These are phyloP conservation scores for Wallacemonas rigidus DNA, from an alignment of 208 protist genomes.

Conservation along the genomic window DNA sequence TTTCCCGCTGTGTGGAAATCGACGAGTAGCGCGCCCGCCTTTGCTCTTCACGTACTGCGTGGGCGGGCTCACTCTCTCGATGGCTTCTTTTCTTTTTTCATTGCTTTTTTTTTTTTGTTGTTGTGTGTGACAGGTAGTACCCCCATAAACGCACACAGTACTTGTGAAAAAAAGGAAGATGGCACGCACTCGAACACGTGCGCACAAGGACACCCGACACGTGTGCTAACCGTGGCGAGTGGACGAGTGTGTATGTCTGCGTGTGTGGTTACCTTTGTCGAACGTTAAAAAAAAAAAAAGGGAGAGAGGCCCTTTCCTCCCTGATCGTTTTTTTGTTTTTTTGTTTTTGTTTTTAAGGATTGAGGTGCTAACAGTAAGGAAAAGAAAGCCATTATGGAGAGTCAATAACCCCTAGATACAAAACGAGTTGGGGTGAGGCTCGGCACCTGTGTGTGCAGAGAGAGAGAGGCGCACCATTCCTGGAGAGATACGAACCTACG, in stretches of 20 bases:
- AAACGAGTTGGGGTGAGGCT: no score
- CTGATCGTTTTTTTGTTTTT: conserved; percentile 13
- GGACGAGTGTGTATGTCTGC: background rate
- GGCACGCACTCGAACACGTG: background rate
- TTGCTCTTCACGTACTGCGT: background rate
- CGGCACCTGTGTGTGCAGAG: no score
- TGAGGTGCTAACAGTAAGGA: background rate
- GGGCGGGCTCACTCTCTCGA: background rate
- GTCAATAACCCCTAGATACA: no score
- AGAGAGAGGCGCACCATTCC: no score
- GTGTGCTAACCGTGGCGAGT: background rate
- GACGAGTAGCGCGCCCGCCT: no score
- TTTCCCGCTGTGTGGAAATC: no score
- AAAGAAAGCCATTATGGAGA: background rate
- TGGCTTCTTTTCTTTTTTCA: background rate
- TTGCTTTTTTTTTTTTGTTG: background rate
- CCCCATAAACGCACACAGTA: background rate
- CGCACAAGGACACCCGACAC: background rate
- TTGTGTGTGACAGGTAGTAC: background rate
- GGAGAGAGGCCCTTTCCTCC: background rate
- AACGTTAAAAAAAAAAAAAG: background rate
- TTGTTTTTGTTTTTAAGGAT: background rate
- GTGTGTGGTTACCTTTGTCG: background rate
- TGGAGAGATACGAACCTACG: no score
- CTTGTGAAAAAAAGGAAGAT: background rate